Conservation (phyloP, 768 basidiomycete genomes). For the Tricholoma sp. region DNA sequence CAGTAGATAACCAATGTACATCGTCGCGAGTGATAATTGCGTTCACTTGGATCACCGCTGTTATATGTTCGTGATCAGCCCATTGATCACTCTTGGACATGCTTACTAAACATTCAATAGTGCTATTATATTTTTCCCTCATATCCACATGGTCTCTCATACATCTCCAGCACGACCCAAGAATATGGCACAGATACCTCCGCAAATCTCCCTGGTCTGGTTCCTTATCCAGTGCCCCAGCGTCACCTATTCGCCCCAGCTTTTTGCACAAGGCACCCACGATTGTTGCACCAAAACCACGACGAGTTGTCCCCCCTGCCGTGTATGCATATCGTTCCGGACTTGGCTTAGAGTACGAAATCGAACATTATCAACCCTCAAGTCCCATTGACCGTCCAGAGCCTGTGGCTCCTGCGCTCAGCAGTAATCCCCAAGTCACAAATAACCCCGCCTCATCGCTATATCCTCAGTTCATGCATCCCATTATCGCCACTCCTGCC, state of each 20-base stretch:
- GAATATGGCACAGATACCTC: conserved; percentile 48
- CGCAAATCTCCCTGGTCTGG: conserved; percentile 37
- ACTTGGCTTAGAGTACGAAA: conserved; percentile 37
- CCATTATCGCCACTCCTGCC: conserved; percentile 9
- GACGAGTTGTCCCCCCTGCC: conserved; percentile 28
- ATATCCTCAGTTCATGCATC: conserved; percentile 26
- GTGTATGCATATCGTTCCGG: conserved; percentile 36
- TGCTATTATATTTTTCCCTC: conserved; percentile 52
- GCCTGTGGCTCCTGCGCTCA: background rate
- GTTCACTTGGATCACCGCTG: conserved; percentile 37
- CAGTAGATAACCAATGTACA: conserved; percentile 32
- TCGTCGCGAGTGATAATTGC: conserved; percentile 54
- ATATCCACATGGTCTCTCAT: conserved; percentile 41
- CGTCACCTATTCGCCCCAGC: conserved; percentile 22
- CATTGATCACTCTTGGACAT: no score
- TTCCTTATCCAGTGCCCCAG: conserved; percentile 13
- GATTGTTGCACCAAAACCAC: conserved; percentile 41
- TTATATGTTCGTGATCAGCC: conserved; percentile 30
- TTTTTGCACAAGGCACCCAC: conserved; percentile 34
- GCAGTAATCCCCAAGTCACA: conserved; percentile 6
- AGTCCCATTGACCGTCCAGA: conserved; percentile 13
- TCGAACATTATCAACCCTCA: conserved; percentile 40
- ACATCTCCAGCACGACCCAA: conserved; percentile 36
- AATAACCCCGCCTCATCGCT: conserved; percentile 18
- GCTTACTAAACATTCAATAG: conserved; percentile 24